Percentiles rank a stretch among this genome's conserved stretches.
These are phyloP conservation scores for Phytopythium litorale DNA, from an alignment of 352 stramenopile genomes.

Conservation along the genomic window DNA sequence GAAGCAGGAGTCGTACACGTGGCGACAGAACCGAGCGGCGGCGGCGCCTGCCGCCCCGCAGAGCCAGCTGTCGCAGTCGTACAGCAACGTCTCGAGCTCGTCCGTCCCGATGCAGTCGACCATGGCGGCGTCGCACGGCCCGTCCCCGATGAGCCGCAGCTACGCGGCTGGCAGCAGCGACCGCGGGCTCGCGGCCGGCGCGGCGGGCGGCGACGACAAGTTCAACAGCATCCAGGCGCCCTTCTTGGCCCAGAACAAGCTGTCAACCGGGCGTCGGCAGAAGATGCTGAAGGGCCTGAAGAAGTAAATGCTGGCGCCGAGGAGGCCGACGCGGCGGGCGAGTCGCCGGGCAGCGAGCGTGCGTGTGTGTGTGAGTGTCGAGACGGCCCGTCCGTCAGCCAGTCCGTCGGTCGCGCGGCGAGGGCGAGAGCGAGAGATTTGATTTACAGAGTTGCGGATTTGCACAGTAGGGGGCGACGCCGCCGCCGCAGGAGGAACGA, in stretches of 20 bases:
- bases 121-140: slow-evolving; percentile 19
- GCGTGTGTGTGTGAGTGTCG: background rate
- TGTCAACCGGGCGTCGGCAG: slow-evolving; percentile 78
- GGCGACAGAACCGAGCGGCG: slow-evolving; percentile 44
- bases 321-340: background rate
- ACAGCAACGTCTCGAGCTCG: slow-evolving; percentile 23
- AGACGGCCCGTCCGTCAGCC: background rate
- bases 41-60: slow-evolving; percentile 20
- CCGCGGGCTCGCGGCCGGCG: slow-evolving; percentile 24
- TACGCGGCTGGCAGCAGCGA: slow-evolving; percentile 36
- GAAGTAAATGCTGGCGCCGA: slow-evolving; percentile 44
- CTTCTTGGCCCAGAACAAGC: slow-evolving; percentile 84
- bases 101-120: slow-evolving; percentile 22
- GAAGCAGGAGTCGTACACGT: slow-evolving; percentile 63
- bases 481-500: background rate
- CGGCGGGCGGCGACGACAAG: slow-evolving; percentile 69
- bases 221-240: slow-evolving; percentile 85
- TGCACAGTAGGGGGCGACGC: slow-evolving; percentile 1
- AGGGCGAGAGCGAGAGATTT: slow-evolving; percentile 1
- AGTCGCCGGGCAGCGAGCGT: background rate
- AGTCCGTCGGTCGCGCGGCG: background rate
- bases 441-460: slow-evolving; percentile 2
- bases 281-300: slow-evolving; percentile 89
- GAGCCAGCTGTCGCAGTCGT: slow-evolving; percentile 31
- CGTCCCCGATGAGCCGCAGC: slow-evolving; percentile 67